Percentiles rank a stretch among this genome's conserved stretches.
Conservation (phyloP, 208 protist genomes). For the Crithidia acanthocephali region DNA sequence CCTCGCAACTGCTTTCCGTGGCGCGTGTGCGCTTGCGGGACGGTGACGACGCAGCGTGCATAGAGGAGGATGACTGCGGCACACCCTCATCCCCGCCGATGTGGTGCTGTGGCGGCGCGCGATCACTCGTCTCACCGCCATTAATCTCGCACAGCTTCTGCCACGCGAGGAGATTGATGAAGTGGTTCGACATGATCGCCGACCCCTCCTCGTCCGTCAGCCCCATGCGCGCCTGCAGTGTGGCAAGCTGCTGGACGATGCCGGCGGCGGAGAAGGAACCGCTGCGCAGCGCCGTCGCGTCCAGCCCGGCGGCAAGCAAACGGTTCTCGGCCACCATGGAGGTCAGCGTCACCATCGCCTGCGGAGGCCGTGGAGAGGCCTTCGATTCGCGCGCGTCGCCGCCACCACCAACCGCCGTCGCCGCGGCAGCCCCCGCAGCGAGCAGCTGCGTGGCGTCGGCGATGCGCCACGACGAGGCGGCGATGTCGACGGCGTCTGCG, state of each 20-base stretch:
- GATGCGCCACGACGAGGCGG: constrained; percentile 71
- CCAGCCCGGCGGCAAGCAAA: constrained; percentile 57
- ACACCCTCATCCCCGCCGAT: neutral
- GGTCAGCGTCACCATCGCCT: constrained; percentile 47
- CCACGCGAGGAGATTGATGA: constrained; percentile 90
- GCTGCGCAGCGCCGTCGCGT: constrained; percentile 47
- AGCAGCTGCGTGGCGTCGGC: constrained; percentile 53
- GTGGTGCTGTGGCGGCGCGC: constrained; percentile 5
- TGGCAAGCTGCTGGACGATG: constrained; percentile 62
- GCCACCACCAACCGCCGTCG: neutral
- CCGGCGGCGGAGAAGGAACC: constrained; percentile 67
- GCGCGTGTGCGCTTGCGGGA: constrained; percentile 23
- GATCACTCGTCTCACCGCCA: neutral
- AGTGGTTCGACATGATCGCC: constrained; percentile 84
- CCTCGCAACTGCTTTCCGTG: neutral
- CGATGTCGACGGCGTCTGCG: constrained; percentile 73
- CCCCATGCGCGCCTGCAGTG: constrained; percentile 41
- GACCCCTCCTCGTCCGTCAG: constrained; percentile 59
- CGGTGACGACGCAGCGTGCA: neutral
- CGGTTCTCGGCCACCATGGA: constrained; percentile 73
- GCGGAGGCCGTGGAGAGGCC: constrained; percentile 10
- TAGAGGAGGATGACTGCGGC: neutral
- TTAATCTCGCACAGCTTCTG: constrained; percentile 77
- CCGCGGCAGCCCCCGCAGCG: constrained; percentile 16
- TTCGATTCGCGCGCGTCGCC: neutral